Percentiles rank a stretch among this genome's conserved stretches.
phyloP scores from a whole-genome alignment of 139 green algal genomes.

The Dunaliella primolecta region DNA sequence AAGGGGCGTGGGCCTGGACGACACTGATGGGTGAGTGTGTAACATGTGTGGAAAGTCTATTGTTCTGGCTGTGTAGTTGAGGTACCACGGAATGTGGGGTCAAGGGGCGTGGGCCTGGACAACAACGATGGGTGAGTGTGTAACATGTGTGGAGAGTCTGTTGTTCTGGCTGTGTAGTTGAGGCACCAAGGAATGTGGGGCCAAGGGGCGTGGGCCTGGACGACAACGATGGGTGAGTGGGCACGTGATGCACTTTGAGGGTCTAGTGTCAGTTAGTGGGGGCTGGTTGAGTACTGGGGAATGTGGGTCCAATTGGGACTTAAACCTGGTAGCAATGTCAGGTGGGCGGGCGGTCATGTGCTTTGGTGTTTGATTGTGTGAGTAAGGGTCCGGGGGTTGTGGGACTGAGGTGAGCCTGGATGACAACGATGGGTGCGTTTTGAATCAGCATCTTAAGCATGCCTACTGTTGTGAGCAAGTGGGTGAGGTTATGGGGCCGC shows the following conservation, averaged over 20 bases:
- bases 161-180: background rate
- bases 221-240: slow-evolving; percentile 43
- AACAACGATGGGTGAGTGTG: slow-evolving; percentile 45
- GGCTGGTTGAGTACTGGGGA: slow-evolving; percentile 85
- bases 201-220: slow-evolving; percentile 37
- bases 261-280: too few relatives aligned
- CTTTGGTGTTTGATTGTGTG: background rate
- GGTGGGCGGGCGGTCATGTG: slow-evolving; percentile 33
- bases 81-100: slow-evolving; percentile 78
- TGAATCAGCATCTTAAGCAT: too few relatives aligned
- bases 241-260: too few relatives aligned
- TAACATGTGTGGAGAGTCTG: too few relatives aligned
- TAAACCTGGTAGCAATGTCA: slow-evolving; percentile 43
- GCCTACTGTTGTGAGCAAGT: background rate
- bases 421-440: too few relatives aligned
- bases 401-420: slow-evolving; percentile 40
- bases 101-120: slow-evolving; percentile 38
- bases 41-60: too few relatives aligned
- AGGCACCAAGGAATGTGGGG: slow-evolving; percentile 67
- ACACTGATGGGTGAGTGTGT: slow-evolving; percentile 44
- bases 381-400: slow-evolving; percentile 60
- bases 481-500: background rate
- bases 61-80: slow-evolving; percentile 90
- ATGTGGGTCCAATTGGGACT: slow-evolving; percentile 52
- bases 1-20: slow-evolving; percentile 39